These are phyloP conservation scores for Solanum gandarillasii DNA, from an alignment of 257 asterid species.

Conservation along the genomic window DNA sequence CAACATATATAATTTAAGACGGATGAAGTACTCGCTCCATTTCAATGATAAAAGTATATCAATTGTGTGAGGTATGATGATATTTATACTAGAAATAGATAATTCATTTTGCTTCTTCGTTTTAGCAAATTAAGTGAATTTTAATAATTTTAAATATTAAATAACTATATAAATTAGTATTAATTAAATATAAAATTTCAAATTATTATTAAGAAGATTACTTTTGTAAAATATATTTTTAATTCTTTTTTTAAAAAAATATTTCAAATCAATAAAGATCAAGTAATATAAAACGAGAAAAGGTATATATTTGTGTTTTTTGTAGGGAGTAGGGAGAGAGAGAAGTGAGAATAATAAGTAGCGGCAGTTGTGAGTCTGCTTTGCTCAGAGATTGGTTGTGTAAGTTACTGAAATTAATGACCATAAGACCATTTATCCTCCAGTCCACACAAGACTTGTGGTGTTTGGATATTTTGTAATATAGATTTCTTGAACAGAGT, in stretches of 20 bases:
- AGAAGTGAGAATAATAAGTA: not conserved
- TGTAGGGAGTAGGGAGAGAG: not conserved
- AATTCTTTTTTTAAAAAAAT: not conserved
- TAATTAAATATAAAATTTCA: too few species aligned
- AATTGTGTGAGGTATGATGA: not conserved
- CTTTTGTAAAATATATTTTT: too few species aligned
- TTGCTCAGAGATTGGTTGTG: conserved; percentile 34
- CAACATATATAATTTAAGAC: not conserved
- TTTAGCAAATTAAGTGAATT: not conserved
- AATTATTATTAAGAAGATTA: too few species aligned
- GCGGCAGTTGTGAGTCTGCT: conserved; percentile 43
- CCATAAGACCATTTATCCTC: not conserved
- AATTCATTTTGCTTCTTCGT: not conserved
- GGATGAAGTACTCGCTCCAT: not conserved
- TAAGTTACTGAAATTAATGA: not conserved
- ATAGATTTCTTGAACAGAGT: too few species aligned
- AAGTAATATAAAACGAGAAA: too few species aligned
- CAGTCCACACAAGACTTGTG: not conserved
- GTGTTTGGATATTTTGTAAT: not conserved
- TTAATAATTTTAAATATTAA: not conserved
- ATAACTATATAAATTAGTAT: too few species aligned
- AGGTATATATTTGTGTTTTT: not conserved
- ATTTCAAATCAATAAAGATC: not conserved
- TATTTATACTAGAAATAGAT: not conserved
- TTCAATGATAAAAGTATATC: not conserved